A percentile compares a stretch with the other conserved stretches of the same genome.
Evolutionary conservation across 2,329 filamentous ascomycete species (phyloP).

Genomic region (Metarhizium anisopliae): DNA sequence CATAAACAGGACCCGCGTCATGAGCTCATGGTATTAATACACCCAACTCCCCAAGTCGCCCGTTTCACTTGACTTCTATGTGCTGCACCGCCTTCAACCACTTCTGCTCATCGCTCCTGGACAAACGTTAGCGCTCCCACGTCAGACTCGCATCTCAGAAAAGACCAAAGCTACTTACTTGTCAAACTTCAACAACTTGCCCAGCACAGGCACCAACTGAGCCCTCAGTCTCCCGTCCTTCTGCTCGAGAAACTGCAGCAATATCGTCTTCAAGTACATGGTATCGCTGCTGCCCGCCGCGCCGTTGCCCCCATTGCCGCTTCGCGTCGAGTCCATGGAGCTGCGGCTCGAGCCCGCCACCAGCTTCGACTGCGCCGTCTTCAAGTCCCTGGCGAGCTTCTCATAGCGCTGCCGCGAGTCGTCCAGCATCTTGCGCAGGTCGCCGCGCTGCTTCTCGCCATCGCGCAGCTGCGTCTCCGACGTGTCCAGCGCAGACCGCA

Average conservation of each 20-base stretch:
- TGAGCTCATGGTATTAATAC: too few relatives aligned
- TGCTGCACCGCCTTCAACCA: slow-evolving; percentile 69
- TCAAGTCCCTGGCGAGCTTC: slow-evolving; percentile 63
- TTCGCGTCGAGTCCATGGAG: slow-evolving; percentile 27
- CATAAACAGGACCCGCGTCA: too few relatives aligned
- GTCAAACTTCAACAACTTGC: slow-evolving; percentile 68
- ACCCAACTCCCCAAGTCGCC: too few relatives aligned
- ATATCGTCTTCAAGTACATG: slow-evolving; percentile 70
- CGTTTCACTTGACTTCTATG: slow-evolving; percentile 26
- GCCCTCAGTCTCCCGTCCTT: slow-evolving; percentile 68
- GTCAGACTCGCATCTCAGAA: too few relatives aligned
- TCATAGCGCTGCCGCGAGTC: slow-evolving; percentile 71
- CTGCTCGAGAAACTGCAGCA: slow-evolving; percentile 74
- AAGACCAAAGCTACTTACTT: slow-evolving; percentile 41
- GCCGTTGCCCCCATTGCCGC: slow-evolving; percentile 19
- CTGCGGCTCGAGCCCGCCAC: slow-evolving; percentile 34
- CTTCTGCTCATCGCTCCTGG: slow-evolving; percentile 65
- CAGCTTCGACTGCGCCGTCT: slow-evolving; percentile 40
- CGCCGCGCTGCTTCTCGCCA: slow-evolving; percentile 72
- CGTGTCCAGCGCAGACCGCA: slow-evolving; percentile 75
- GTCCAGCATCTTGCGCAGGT: slow-evolving; percentile 67
- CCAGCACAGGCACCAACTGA: slow-evolving; percentile 69
- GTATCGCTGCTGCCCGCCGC: slow-evolving; percentile 31
- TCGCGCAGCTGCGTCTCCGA: slow-evolving; percentile 78
- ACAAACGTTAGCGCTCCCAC: too few relatives aligned